phyloP scores from a whole-genome alignment of 345 rosid species.

The Linum usitatissimum region DNA sequence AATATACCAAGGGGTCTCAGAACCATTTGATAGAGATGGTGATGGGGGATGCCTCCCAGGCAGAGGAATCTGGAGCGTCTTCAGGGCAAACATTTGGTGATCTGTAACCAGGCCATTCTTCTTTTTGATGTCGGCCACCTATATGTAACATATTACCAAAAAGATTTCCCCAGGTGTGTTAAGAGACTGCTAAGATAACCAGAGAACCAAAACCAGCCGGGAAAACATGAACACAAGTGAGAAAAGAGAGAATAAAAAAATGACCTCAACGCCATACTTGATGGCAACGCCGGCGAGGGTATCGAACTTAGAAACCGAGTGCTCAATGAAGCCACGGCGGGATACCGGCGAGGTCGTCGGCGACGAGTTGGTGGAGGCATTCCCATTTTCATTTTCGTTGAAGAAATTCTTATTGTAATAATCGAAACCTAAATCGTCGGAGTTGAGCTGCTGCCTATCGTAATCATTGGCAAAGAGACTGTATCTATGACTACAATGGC shows the following conservation, averaged over 20 bases:
- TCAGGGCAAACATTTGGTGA: slow-evolving; percentile 88
- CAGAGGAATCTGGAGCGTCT: slow-evolving; percentile 57
- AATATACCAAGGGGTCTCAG: slow-evolving; percentile 33
- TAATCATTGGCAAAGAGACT: not conserved
- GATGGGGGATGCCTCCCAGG: slow-evolving; percentile 92
- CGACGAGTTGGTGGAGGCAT: not conserved
- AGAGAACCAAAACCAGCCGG: not conserved
- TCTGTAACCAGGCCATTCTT: slow-evolving; percentile 73
- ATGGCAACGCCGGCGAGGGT: slow-evolving; percentile 95
- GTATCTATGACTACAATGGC: not conserved
- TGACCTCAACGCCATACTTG: slow-evolving; percentile 86
- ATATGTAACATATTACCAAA: slow-evolving; percentile 25
- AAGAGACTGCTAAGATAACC: no score
- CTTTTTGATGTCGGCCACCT: slow-evolving; percentile 83
- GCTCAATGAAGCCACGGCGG: slow-evolving; percentile 29
- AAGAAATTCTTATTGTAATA: not conserved
- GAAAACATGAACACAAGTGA: not conserved
- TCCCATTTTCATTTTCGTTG: not conserved
- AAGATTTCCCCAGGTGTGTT: not conserved
- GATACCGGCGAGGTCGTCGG: not conserved
- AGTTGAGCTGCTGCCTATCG: not conserved
- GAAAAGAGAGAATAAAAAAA: not conserved
- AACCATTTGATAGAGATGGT: slow-evolving; percentile 34
- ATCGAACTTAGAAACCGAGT: slow-evolving; percentile 60
- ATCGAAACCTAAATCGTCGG: not conserved